Base-by-base conservation (phyloP, 2,329 filamentous ascomycete genomes). In the Cercospora sesami region DNA sequence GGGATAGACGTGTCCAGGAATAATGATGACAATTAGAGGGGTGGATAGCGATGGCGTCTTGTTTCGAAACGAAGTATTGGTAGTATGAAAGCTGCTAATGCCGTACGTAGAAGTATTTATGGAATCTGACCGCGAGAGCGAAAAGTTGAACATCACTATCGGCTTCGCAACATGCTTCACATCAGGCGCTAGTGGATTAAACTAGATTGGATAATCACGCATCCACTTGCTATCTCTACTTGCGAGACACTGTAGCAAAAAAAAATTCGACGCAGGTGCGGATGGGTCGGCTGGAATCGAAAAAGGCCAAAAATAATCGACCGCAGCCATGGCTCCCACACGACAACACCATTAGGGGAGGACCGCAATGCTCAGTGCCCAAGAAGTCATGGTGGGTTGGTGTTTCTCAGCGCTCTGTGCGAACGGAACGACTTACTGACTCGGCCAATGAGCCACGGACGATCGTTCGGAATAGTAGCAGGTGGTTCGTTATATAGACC, bases 1-100 rank as follows among this genome's bases (percentile, higher is more conserved):
- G 60, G 74, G 73, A 48, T 77, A 76, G 69, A 69, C 26, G 30
- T 36, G 55, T 21, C 18, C 16, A 31, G 28, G 28, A 23, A 30
- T 36, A 21, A 36, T 55, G 30, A 59, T 59, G 30, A 36, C 14
- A 36, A 18, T 28, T 31, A 23, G 28, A 59, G n/a, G 12, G 28
- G 28, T 12, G 30, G 55, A 33, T 33, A 58, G 55, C 55, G 55
- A 33, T 58, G 55, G 55, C 16, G 55, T 58, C 16, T 58, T 58
- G 18, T 26, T 26, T 53, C 18, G 48, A 23, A 53, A 53, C 23
- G 48, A 21, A 9, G 48, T 53, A 23, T 18, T 53, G 21, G 48
- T 53, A 23, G 18, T 53, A 53, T 28, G 48, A 53, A 14, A 53
- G 48, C 48, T 53, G 21, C 23, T 53, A 23, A 23, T 53, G 23